These are phyloP conservation scores for Pseudocercospora fijiensis DNA, from an alignment of 2,329 filamentous ascomycete genomes.

Conservation along the genomic window DNA sequence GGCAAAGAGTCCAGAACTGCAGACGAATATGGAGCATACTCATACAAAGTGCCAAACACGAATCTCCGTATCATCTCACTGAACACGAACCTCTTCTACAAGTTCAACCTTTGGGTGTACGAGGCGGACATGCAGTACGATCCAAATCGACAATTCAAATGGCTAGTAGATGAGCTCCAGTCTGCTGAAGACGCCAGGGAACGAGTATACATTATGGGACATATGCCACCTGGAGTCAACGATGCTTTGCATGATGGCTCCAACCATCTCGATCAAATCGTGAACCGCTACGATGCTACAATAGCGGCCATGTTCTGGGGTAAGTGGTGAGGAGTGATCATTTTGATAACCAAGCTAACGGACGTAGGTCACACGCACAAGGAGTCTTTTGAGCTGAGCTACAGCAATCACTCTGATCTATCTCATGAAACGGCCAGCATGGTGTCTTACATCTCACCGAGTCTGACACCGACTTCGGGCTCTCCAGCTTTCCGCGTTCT, in stretches of 20 bases:
- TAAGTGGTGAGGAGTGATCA: neutral
- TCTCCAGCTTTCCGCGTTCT: conserved; percentile 60
- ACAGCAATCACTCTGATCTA: conserved; percentile 49
- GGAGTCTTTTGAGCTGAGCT: conserved; percentile 58
- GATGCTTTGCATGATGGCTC: conserved; percentile 54
- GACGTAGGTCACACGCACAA: conserved; percentile 54
- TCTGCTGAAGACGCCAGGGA: conserved; percentile 54
- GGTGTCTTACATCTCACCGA: conserved; percentile 57
- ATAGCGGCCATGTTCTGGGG: conserved; percentile 57
- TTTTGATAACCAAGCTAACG: neutral
- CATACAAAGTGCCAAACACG: conserved; percentile 44
- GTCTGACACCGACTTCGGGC: conserved; percentile 56
- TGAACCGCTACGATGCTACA: conserved; percentile 53
- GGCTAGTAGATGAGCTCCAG: conserved; percentile 56
- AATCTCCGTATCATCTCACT: conserved; percentile 58
- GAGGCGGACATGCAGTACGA: conserved; percentile 52
- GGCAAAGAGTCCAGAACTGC: conserved; percentile 42
- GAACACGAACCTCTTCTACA: conserved; percentile 61
- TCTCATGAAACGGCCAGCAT: conserved; percentile 48
- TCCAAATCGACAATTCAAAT: conserved; percentile 54
- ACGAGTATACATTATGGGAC: conserved; percentile 58
- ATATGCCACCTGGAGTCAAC: conserved; percentile 53
- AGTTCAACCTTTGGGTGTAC: conserved; percentile 59
- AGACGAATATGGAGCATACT: conserved; percentile 52
- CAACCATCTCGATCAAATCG: conserved; percentile 39